A percentile compares a stretch with the other conserved stretches of the same genome.
phyloP scores from a whole-genome alignment of 106 monocot genomes.

The Agapanthus africanus region DNA sequence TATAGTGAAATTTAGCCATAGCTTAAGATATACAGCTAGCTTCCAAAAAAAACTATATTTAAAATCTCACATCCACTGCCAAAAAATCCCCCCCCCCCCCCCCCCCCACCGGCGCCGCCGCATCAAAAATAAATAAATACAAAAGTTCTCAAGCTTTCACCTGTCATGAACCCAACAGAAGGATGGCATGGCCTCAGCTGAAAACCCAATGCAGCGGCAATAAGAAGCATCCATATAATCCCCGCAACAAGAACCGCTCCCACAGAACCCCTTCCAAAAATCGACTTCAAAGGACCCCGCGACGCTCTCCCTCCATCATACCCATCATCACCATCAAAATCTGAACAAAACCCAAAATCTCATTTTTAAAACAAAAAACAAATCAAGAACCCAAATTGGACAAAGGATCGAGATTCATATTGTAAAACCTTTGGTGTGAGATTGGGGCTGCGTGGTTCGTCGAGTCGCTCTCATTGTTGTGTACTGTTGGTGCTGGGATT shows the following conservation, averaged over 20 bases:
- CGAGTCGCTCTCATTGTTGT: constrained; percentile 29
- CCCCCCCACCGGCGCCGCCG: too few relatives aligned
- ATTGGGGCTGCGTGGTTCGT: constrained; percentile 13
- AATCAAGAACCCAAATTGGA: background rate
- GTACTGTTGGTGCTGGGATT: too few relatives aligned
- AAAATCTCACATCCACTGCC: too few relatives aligned
- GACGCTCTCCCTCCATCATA: constrained; percentile 5
- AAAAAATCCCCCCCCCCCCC: too few relatives aligned
- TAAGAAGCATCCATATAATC: constrained; percentile 68
- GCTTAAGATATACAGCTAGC: too few relatives aligned
- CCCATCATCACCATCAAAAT: constrained; percentile 3
- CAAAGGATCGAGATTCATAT: background rate
- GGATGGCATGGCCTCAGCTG: constrained; percentile 73
- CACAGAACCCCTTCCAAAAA: constrained; percentile 51
- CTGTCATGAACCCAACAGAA: constrained; percentile 49
- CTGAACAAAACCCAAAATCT: constrained; percentile 7
- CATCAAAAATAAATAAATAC: too few relatives aligned
- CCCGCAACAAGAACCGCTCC: constrained; percentile 57
- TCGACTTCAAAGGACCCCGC: constrained; percentile 36
- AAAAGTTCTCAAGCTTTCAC: too few relatives aligned
- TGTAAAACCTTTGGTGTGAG: constrained; percentile 28
- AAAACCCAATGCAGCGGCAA: constrained; percentile 43
- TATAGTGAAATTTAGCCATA: too few relatives aligned
- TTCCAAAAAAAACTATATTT: too few relatives aligned
- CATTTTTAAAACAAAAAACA: too few relatives aligned